Evolutionary conservation across 805 yeast genomes (phyloP), one percentile per base, ranked within the genome.

Genomic region (Yarrowia yakushimensis): DNA sequence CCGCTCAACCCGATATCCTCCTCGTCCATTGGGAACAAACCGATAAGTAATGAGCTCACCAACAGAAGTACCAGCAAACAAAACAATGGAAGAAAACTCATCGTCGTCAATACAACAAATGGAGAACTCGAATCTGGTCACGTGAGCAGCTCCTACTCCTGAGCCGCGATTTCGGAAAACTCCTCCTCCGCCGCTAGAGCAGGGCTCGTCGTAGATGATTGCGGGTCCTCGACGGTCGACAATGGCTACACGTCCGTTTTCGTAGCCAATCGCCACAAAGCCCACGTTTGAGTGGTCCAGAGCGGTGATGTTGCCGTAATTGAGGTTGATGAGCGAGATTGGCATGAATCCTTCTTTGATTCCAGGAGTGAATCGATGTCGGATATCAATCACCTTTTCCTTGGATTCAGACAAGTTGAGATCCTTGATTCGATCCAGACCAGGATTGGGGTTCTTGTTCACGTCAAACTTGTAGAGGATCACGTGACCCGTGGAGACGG

Each of bases 151-250:
- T 15, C 52, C 31, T 6, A 22, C 22, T 0, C 41, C 41, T 3
- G 57, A 48, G 5, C 60, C 48, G 2, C 50, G 43, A n/a, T 52
- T 23, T 10, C 57, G 33, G 60, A 60, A 50, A n/a, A 46, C 42
- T 7, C 63, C 60, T n/a, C 60, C 55, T 10, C 28, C 23, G 2
- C 20, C 11, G 13, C 25, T 18, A 15, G 36, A 17, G 27, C 39
- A 22, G 55, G 50, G 15, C 57, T 55, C 28, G 74, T 70, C 31
- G 64, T 75, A 77, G 27, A 88, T 85, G 7, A 85, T 73, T 0
- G 89, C 90, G 0, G 92, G 92, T 3, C 85, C 77, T 23, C 97
- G 79, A 62, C 88, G 78, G 74, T 93, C 97, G 64, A 92, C 76
- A 0, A 93, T 84, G 1, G 86, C 74, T 17, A 93, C 65, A 34